Percentiles rank a stretch among this genome's conserved stretches.
Conservation (phyloP, 208 protist species). For the Trypanosoma boissoni region DNA sequence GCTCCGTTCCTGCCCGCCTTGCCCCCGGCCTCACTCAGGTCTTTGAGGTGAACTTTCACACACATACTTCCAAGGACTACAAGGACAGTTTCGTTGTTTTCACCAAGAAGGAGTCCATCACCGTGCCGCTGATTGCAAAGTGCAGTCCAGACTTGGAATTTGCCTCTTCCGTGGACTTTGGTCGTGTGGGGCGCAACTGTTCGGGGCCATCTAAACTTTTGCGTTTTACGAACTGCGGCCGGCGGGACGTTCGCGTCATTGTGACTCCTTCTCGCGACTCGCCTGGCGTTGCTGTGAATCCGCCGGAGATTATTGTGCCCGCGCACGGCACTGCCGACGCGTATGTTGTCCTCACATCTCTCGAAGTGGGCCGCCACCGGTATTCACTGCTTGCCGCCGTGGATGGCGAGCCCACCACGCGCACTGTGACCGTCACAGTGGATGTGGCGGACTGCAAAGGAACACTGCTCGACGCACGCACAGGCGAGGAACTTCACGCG, state of each 20-base stretch:
- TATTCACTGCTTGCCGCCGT: conserved; percentile 45
- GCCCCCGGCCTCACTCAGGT: conserved; percentile 70
- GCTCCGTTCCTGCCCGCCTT: conserved; percentile 55
- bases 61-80: conserved; percentile 64
- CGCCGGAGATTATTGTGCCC: conserved; percentile 25
- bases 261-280: background rate
- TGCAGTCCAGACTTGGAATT: conserved; percentile 69
- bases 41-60: conserved; percentile 84
- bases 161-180: conserved; percentile 53
- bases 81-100: conserved; percentile 71
- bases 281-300: conserved; percentile 26
- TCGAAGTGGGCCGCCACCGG: conserved; percentile 38
- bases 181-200: conserved; percentile 56
- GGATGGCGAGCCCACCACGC: conserved; percentile 36
- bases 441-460: conserved; percentile 80
- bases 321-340: conserved; percentile 44
- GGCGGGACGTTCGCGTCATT: conserved; percentile 48
- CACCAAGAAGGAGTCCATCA: conserved; percentile 53
- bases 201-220: conserved; percentile 36
- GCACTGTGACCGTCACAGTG: conserved; percentile 41
- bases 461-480: conserved; percentile 55
- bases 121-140: conserved; percentile 63
- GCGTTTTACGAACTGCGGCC: conserved; percentile 67
- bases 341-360: conserved; percentile 49
- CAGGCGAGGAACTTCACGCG: conserved; percentile 48